Percentiles rank a stretch among this genome's conserved stretches.
Evolutionary conservation across 495 filamentous ascomycete species (phyloP).

Genomic region (Trichoderma reesei): DNA sequence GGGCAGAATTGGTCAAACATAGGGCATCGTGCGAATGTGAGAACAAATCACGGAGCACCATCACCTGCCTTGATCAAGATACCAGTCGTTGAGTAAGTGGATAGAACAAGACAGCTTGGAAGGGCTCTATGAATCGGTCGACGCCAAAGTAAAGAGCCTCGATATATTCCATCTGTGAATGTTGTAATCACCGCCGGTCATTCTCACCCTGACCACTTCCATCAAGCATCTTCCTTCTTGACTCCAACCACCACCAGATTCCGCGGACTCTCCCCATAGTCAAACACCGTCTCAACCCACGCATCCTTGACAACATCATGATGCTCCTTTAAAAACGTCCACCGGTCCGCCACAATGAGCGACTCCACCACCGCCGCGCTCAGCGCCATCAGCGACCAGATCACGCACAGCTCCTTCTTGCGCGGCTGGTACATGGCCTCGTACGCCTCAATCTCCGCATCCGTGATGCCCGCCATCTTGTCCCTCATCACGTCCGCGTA

Average conservation of each 20-base stretch:
- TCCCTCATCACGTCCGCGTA: constrained; percentile 46
- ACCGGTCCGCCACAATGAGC: constrained; percentile 83
- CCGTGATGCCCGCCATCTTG: constrained; percentile 53
- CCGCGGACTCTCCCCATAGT: constrained; percentile 76
- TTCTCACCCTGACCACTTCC: not conserved
- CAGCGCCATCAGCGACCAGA: constrained; percentile 94
- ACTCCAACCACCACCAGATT: constrained; percentile 86
- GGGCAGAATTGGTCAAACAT: no score
- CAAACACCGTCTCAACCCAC: constrained; percentile 92
- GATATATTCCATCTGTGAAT: not conserved
- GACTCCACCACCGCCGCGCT: constrained; percentile 82
- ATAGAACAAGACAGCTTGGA: no score
- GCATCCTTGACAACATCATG: constrained; percentile 51
- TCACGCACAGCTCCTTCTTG: constrained; percentile 72
- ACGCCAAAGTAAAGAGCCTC: no score
- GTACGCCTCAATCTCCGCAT: constrained; percentile 64
- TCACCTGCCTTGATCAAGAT: no score
- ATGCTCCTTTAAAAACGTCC: constrained; percentile 80
- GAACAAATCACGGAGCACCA: no score
- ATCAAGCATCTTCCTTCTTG: constrained; percentile 43
- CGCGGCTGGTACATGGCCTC: constrained; percentile 49
- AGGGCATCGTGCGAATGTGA: no score
- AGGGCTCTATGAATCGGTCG: no score
- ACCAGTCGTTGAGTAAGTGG: no score
- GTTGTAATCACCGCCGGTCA: no score